A percentile compares a stretch with the other conserved stretches of the same genome.
phyloP scores from a whole-genome alignment of 495 filamentous ascomycete species.

The Talaromyces trachyspermus region DNA sequence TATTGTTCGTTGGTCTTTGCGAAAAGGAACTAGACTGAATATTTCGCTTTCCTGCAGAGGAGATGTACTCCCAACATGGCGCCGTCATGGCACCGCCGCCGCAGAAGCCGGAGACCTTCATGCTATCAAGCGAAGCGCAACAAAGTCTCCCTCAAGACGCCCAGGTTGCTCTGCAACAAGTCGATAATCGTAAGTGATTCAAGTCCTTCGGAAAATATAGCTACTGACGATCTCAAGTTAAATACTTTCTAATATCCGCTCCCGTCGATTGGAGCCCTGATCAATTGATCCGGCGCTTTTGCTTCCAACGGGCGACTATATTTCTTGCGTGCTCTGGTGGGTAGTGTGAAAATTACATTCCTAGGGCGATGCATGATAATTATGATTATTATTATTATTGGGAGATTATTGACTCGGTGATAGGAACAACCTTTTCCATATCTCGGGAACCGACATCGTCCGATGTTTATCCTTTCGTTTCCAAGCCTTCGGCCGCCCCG shows the following conservation, averaged over 20 bases:
- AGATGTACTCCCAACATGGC: slow-evolving; percentile 47
- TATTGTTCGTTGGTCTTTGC: background rate
- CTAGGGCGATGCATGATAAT: too few relatives aligned
- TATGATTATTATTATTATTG: too few relatives aligned
- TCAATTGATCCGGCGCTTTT: slow-evolving; percentile 94
- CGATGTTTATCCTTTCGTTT: slow-evolving; percentile 97
- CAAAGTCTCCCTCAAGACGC: slow-evolving; percentile 93
- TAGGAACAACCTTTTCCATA: slow-evolving; percentile 98
- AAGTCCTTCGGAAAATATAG: background rate
- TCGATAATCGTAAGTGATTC: slow-evolving; percentile 81
- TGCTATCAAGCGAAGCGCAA: slow-evolving; percentile 93
- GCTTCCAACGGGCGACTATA: slow-evolving; percentile 94
- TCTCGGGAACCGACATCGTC: slow-evolving; percentile 97
- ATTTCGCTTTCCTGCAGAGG: slow-evolving; percentile 9
- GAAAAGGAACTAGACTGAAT: slow-evolving; percentile 5
- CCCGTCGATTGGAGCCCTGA: slow-evolving; percentile 96
- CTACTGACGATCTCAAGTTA: slow-evolving; percentile 54
- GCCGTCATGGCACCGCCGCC: slow-evolving; percentile 58
- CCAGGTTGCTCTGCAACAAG: slow-evolving; percentile 94
- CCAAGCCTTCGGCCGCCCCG: slow-evolving; percentile 94
- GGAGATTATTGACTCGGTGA: slow-evolving; percentile 12
- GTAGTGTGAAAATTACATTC: too few relatives aligned
- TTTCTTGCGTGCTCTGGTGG: slow-evolving; percentile 93
- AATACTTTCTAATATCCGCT: slow-evolving; percentile 98
- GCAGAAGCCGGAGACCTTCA: slow-evolving; percentile 96